Percentiles rank a stretch among this genome's conserved stretches.
Conservation (phyloP, 768 basidiomycete genomes). For the Boletus eberwhitei region DNA sequence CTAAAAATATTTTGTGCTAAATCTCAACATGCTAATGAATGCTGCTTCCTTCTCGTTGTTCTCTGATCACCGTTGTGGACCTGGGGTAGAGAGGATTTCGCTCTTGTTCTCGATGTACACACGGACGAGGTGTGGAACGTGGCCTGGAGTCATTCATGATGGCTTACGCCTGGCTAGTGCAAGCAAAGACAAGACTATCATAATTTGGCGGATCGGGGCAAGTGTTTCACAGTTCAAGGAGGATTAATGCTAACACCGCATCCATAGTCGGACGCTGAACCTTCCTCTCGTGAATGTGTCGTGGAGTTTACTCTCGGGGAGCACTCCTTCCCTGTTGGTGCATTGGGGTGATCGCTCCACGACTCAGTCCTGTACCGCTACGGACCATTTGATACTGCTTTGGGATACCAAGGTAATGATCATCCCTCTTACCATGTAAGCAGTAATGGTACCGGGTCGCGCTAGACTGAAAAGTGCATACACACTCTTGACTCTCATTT, state of each 20-base stretch:
- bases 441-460: constrained; percentile 9
- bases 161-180: constrained; percentile 83
- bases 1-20: constrained; percentile 30
- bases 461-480: constrained; percentile 68
- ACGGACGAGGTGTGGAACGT: constrained; percentile 94
- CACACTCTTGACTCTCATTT: constrained; percentile 67
- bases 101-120: constrained; percentile 80
- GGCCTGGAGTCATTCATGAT: constrained; percentile 89
- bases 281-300: constrained; percentile 56
- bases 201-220: constrained; percentile 87
- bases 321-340: constrained; percentile 74
- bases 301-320: constrained; percentile 61
- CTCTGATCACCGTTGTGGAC: constrained; percentile 81
- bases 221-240: constrained; percentile 28
- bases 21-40: constrained; percentile 71
- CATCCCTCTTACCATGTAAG: not conserved
- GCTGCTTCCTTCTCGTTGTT: constrained; percentile 71
- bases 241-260: constrained; percentile 4
- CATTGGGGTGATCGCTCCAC: constrained; percentile 91
- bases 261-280: constrained; percentile 43
- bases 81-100: constrained; percentile 78
- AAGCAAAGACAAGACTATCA: constrained; percentile 81
- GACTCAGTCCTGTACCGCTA: constrained; percentile 77
- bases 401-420: constrained; percentile 83
- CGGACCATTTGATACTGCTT: constrained; percentile 78